Evolutionary conservation across 441 rosid species (phyloP).

Genomic region (Populus trichocarpa): DNA sequence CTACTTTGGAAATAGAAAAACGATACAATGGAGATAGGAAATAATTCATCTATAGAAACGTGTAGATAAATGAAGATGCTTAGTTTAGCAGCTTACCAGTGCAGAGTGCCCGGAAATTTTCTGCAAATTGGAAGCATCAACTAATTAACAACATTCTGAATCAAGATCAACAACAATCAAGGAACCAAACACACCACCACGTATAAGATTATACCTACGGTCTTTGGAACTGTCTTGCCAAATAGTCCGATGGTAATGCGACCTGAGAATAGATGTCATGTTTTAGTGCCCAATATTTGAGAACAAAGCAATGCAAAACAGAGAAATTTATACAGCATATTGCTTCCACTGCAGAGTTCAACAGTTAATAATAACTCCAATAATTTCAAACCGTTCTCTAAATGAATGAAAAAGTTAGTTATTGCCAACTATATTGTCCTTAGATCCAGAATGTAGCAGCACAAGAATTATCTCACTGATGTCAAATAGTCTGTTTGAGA

Average conservation of each 20-base stretch:
- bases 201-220: constrained; percentile 36
- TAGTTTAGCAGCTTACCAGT: constrained; percentile 49
- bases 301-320: not conserved
- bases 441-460: not conserved
- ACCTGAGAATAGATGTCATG: constrained; percentile 38
- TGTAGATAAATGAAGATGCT: not conserved
- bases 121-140: constrained; percentile 38
- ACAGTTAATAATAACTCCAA: not conserved
- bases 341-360: not conserved
- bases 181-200: constrained; percentile 25
- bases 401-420: not conserved
- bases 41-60: not conserved
- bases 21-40: not conserved
- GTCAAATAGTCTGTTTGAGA: too few relatives aligned
- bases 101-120: constrained; percentile 92
- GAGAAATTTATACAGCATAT: not conserved
- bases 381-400: not conserved
- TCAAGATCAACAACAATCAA: not conserved
- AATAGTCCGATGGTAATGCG: constrained; percentile 76
- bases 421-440: not conserved
- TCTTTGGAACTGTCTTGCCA: constrained; percentile 56
- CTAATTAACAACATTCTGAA: constrained; percentile 11
- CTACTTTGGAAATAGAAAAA: not conserved
- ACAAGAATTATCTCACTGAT: not conserved
- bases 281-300: not conserved